Base-by-base conservation (phyloP, 2,329 filamentous ascomycete genomes). In the Metarhizium guizhouense region DNA sequence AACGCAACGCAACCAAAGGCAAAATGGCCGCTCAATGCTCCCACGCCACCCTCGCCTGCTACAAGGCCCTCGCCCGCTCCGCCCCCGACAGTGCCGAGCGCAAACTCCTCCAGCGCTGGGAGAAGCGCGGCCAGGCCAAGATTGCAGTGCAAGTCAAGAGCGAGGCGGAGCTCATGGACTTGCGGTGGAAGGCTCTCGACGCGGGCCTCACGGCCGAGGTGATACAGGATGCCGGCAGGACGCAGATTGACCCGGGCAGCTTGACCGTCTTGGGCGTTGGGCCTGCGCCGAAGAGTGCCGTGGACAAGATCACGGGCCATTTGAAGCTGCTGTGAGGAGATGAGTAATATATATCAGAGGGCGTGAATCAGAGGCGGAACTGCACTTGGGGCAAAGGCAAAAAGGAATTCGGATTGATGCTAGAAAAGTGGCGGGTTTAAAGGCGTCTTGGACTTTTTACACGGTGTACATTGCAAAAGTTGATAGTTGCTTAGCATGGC, bases 1-100 rank as follows among this genome's bases (percentile, higher is more conserved):
- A 6, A 25, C 2, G 25, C 32, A 7, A 25, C 32, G 40, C 5
- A 1, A 16, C 40, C 6, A 47, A 60, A 96, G 93, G 93, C 65
- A 99, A 99, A 79, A 96, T 97, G 65, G 94, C 90, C 56, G 94
- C 94, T 7, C 94, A 97, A 74, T 93, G 88, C 74, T 88, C 87
- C 52, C 94, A 97, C 72, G 94, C 94, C n/a, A 96, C 93, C 3
- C 85, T 99, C 56, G 92, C 93, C 55, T 97, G 93, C 81, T 99
- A 96, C 84, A 97, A 96, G 76, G 76, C 85, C 57, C 84, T 95
- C 61, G 73, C 83, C 56, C 73, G 76, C 54, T 75, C 82, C n/a
- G 74, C 78, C 53, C 73, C 80, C 45, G 71, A 75, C 42, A 77
- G 78, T 29, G 70, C 81, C 14, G 76, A 80, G 50, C 81, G 84